phyloP scores from a whole-genome alignment of 2,329 filamentous ascomycete genomes.

The Onygenales sp. region DNA sequence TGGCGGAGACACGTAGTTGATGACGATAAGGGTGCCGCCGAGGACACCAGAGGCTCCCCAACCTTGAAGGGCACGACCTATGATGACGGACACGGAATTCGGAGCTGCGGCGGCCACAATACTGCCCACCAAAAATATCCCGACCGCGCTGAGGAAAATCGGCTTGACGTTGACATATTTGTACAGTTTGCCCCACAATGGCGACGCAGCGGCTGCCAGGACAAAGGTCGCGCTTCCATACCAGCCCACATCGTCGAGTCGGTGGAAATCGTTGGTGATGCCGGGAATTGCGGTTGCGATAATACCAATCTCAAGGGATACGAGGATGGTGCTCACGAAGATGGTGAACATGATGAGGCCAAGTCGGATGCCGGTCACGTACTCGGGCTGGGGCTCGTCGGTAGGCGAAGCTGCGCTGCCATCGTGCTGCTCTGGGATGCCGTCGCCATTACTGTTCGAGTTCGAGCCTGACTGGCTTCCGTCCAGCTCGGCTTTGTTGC shows the following conservation, averaged over 20 bases:
- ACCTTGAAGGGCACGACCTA: conserved; percentile 5
- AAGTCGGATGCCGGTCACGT: background rate
- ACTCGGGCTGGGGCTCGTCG: too few relatives aligned
- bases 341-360: conserved; percentile 1
- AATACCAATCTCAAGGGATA: conserved; percentile 5
- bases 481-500: too few relatives aligned
- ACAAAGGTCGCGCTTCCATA: conserved; percentile 11
- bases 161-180: conserved; percentile 10
- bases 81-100: conserved; percentile 3
- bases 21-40: conserved; percentile 8
- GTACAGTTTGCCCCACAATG: conserved; percentile 12
- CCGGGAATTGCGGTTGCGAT: conserved; percentile 6
- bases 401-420: too few relatives aligned
- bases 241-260: conserved; percentile 6
- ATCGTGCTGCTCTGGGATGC: too few relatives aligned
- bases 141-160: conserved; percentile 7
- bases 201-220: conserved; percentile 7
- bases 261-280: conserved; percentile 5
- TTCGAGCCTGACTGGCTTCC: too few relatives aligned
- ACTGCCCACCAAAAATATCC: conserved; percentile 8
- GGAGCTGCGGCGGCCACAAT: conserved; percentile 1
- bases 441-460: too few relatives aligned
- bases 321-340: conserved; percentile 3
- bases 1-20: conserved; percentile 7
- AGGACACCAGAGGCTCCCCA: conserved; percentile 3